Conservation (phyloP, 2,329 filamentous ascomycete species). For the Fusarium domesticum region DNA sequence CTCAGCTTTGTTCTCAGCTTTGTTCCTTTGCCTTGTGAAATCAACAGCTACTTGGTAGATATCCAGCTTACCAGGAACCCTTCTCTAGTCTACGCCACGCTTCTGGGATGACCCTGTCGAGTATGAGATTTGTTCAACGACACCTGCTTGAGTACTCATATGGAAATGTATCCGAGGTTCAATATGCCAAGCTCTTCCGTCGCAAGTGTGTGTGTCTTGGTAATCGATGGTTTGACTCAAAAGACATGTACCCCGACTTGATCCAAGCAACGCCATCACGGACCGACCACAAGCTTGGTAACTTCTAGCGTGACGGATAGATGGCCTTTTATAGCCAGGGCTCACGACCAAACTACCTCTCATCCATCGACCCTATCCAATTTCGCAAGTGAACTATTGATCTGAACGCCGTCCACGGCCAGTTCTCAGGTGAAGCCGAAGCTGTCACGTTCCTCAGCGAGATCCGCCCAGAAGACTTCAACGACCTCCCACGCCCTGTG, state of each 20-base stretch:
- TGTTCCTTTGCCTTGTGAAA: no score
- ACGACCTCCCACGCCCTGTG: slow-evolving; percentile 8
- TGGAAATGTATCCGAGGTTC: no score
- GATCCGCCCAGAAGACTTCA: slow-evolving; percentile 17
- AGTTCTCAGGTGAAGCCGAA: slow-evolving; percentile 14
- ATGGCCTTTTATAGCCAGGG: slow-evolving; percentile 21
- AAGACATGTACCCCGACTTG: slow-evolving; percentile 64
- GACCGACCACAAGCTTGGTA: slow-evolving; percentile 27
- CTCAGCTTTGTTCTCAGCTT: slow-evolving; percentile 56
- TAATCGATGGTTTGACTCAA: no score
- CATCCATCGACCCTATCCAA: slow-evolving; percentile 15
- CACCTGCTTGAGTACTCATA: no score
- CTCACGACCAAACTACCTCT: slow-evolving; percentile 13
- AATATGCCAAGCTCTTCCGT: no score
- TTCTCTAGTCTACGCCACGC: no score
- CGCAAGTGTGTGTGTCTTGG: no score
- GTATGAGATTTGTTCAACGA: no score
- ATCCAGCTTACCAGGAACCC: no score
- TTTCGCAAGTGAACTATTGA: slow-evolving; percentile 10
- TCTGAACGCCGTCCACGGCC: slow-evolving; percentile 13
- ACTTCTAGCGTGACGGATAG: slow-evolving; percentile 18
- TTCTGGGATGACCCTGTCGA: no score
- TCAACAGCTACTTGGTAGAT: no score
- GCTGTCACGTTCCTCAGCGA: slow-evolving; percentile 17
- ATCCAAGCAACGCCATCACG: slow-evolving; percentile 61